Evolutionary conservation across 2,329 filamentous ascomycete genomes (phyloP).

Genomic region (Hypoxylon sp.): DNA sequence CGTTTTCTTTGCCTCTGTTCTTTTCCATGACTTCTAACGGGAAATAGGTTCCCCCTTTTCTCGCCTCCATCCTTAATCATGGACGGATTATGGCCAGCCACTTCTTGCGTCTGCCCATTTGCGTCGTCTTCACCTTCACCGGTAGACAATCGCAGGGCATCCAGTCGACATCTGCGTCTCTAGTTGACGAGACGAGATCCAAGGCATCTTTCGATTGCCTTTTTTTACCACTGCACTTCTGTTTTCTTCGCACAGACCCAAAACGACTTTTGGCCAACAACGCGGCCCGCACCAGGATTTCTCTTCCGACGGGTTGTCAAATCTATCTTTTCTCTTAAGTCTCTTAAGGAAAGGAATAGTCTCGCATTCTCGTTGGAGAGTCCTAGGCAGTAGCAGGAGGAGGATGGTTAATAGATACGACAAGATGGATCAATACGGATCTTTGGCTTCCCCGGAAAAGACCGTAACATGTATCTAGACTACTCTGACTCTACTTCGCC

Average conservation of each 20-base stretch:
- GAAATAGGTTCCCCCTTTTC: neutral
- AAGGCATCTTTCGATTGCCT: too few species aligned
- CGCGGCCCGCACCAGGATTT: neutral
- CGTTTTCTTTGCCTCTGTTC: neutral
- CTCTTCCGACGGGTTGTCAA: too few species aligned
- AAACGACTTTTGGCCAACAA: neutral
- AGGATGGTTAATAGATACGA: neutral
- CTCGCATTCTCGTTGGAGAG: neutral
- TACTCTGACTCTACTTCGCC: neutral
- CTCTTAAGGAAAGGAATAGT: too few species aligned
- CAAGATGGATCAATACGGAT: neutral
- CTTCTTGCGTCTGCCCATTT: too few species aligned
- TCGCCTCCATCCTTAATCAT: too few species aligned
- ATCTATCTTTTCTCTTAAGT: too few species aligned
- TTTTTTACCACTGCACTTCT: too few species aligned
- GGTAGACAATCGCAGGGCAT: neutral
- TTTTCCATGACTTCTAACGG: neutral
- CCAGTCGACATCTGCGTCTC: neutral
- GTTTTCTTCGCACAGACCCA: neutral
- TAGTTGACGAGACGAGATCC: too few species aligned
- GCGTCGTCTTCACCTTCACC: neutral
- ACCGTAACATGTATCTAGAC: neutral
- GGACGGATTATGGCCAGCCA: too few species aligned
- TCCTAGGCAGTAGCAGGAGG: too few species aligned
- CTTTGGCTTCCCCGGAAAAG: neutral